These are phyloP conservation scores for Monosporascus sp. DNA, from an alignment of 2,329 filamentous ascomycete genomes.

Conservation along the genomic window DNA sequence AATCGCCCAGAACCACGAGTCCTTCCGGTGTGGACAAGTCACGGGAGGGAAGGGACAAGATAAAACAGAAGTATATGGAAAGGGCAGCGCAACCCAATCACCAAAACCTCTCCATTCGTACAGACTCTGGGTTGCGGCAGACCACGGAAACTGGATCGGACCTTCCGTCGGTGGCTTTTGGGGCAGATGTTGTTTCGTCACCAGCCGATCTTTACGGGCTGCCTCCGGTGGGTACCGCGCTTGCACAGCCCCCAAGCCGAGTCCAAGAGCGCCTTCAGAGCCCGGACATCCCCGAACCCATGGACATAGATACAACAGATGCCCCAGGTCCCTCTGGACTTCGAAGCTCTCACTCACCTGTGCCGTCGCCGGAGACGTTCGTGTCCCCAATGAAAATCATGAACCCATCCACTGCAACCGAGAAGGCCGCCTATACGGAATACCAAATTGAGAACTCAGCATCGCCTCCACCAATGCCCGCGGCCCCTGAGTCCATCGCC, in stretches of 20 bases:
- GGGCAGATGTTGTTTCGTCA: constrained; percentile 2
- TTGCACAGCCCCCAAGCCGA: constrained; percentile 17
- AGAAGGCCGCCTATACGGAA: constrained; percentile 26
- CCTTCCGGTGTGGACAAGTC: too few relatives aligned
- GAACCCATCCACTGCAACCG: constrained; percentile 24
- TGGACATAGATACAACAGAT: constrained; percentile 21
- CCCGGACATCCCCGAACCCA: constrained; percentile 28
- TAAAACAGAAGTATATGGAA: constrained; percentile 9
- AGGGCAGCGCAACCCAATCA: constrained; percentile 16
- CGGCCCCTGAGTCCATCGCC: constrained; percentile 17
- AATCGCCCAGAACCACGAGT: constrained; percentile 3
- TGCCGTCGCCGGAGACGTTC: constrained; percentile 20
- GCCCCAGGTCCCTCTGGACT: constrained; percentile 17
- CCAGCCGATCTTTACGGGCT: constrained; percentile 21
- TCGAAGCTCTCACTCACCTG: constrained; percentile 23
- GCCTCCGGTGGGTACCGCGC: constrained; percentile 21
- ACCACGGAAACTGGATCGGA: constrained; percentile 22
- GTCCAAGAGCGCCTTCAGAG: constrained; percentile 26
- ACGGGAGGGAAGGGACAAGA: too few relatives aligned
- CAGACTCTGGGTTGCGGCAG: constrained; percentile 18
- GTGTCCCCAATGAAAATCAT: constrained; percentile 28
- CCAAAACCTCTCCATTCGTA: constrained; percentile 14
- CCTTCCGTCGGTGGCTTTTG: constrained; percentile 22
- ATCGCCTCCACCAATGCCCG: constrained; percentile 21
- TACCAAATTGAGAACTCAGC: constrained; percentile 27